Percentiles rank a stretch among this genome's conserved stretches.
These are phyloP conservation scores for sweet orange (Citrus sinensis) DNA, from an alignment of 345 rosid species.

Conservation along the genomic window DVS_A1.0 CM039164.1:9920001-9920500, in stretches of 20 bases:
- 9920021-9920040: neutral
- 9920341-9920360: conserved; percentile 46
- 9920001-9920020: conserved; percentile 46
- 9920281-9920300: conserved; percentile 14
- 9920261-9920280: conserved; percentile 15
- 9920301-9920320: conserved; percentile 27
- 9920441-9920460: no score
- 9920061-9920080: neutral
- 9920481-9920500: no score
- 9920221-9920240: conserved; percentile 28
- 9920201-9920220: conserved; percentile 22
- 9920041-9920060: neutral
- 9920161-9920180: conserved; percentile 27
- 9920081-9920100: neutral
- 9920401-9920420: no score
- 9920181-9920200: conserved; percentile 22
- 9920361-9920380: conserved; percentile 3
- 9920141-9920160: conserved; percentile 21
- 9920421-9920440: no score
- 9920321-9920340: conserved; percentile 65
- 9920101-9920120: conserved; percentile 34
- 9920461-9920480: no score
- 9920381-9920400: neutral
- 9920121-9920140: conserved; percentile 19
- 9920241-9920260: conserved; percentile 30